These are phyloP conservation scores for Cyclocybe aegerita DNA, from an alignment of 768 basidiomycete species.

Conservation along the genomic window DNA sequence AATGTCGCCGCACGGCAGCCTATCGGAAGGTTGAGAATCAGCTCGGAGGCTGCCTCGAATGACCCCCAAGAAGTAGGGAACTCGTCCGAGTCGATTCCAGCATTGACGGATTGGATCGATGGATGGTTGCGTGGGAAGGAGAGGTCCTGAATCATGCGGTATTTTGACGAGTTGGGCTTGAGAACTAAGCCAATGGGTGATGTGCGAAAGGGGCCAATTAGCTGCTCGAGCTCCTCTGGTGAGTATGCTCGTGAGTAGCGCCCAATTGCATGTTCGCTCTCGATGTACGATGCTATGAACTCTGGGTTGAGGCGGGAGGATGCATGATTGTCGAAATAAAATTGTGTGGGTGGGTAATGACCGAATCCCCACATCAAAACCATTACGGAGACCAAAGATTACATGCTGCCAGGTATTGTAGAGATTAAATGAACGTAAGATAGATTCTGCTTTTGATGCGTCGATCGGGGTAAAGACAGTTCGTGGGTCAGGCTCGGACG, in stretches of 20 bases:
- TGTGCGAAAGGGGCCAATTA: slow-evolving; percentile 40
- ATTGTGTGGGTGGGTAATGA: slow-evolving; percentile 12
- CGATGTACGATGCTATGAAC: slow-evolving; percentile 33
- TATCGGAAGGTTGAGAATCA: slow-evolving; percentile 29
- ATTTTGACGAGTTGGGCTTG: slow-evolving; percentile 25
- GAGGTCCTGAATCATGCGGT: slow-evolving; percentile 26
- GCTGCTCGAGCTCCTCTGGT: slow-evolving; percentile 20
- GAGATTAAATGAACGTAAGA: neutral
- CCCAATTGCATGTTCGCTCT: slow-evolving; percentile 23
- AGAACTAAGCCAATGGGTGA: slow-evolving; percentile 40
- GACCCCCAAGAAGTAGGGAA: slow-evolving; percentile 44
- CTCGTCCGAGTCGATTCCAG: slow-evolving; percentile 24
- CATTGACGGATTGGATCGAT: slow-evolving; percentile 25
- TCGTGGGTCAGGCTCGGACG: too few relatives aligned
- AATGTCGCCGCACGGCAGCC: slow-evolving; percentile 35
- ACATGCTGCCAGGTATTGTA: slow-evolving; percentile 26
- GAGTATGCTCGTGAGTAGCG: slow-evolving; percentile 26
- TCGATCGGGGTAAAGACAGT: too few relatives aligned
- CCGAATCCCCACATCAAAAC: slow-evolving; percentile 35
- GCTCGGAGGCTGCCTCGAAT: slow-evolving; percentile 20
- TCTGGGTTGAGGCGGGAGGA: slow-evolving; percentile 24
- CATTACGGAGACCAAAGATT: slow-evolving; percentile 26
- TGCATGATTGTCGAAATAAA: slow-evolving; percentile 32
- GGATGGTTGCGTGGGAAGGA: slow-evolving; percentile 28
- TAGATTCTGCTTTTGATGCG: too few relatives aligned